phyloP scores from a whole-genome alignment of 2,329 filamentous ascomycete species.

The Talaromyces sp. region DNA sequence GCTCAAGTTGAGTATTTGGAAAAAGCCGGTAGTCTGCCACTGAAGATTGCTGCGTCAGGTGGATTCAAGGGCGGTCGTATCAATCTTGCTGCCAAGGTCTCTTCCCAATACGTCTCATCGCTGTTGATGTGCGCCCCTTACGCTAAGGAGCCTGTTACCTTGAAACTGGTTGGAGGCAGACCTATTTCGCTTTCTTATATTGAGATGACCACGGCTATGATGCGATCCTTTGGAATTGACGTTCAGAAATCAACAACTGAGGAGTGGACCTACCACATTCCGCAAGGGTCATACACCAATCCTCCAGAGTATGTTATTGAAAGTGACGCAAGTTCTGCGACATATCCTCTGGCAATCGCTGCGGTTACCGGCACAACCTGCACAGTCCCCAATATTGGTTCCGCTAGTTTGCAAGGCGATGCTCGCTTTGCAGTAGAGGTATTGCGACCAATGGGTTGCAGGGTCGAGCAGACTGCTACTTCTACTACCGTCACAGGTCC shows the following conservation, averaged over 20 bases:
- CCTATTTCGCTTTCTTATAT: constrained; percentile 97
- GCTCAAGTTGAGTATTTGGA: constrained; percentile 84
- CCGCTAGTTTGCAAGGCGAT: constrained; percentile 86
- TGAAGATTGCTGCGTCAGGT: constrained; percentile 75
- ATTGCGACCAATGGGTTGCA: constrained; percentile 87
- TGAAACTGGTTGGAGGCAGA: constrained; percentile 90
- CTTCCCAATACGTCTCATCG: constrained; percentile 98
- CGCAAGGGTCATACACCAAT: constrained; percentile 76
- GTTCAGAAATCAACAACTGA: constrained; percentile 75
- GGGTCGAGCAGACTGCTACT: constrained; percentile 74
- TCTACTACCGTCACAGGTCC: constrained; percentile 94
- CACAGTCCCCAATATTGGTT: constrained; percentile 94
- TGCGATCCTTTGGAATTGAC: constrained; percentile 81
- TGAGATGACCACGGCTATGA: constrained; percentile 98
- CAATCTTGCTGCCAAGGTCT: constrained; percentile 88
- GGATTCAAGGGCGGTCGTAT: constrained; percentile 85
- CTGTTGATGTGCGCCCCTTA: constrained; percentile 96
- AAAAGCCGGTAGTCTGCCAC: constrained; percentile 75
- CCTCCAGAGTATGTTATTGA: constrained; percentile 85
- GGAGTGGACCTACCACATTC: constrained; percentile 89
- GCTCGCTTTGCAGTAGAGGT: constrained; percentile 91
- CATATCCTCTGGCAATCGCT: constrained; percentile 89
- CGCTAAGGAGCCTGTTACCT: constrained; percentile 86
- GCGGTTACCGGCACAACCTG: constrained; percentile 95
- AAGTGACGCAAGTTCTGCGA: constrained; percentile 96